Base-by-base conservation (phyloP, 495 filamentous ascomycete genomes). In the Cercophora sp. region DNA sequence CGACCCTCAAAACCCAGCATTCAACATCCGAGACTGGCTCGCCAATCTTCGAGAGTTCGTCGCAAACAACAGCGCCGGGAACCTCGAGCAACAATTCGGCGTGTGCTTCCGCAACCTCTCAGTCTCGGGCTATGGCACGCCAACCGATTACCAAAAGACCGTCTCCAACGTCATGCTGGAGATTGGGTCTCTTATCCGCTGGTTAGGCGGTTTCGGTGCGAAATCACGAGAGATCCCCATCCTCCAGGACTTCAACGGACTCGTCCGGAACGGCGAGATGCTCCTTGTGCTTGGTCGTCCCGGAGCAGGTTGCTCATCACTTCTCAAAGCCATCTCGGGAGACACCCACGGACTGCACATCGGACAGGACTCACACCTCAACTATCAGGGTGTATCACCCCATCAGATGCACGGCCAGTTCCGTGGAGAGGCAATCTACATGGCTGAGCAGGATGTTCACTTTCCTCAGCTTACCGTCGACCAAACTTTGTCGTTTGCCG, bases 251-350 rank as follows among this genome's bases (percentile, higher is more conserved):
- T 88, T 90, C 60, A 82, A 76, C 22, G 88, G 88, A 16, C 71
- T 84, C 11, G 79, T 91, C 8, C 75, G 79, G 1, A 82, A 86
- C 62, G 87, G 88, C 41, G 70, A 74, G 57, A 89, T 91, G 82
- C 85, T 92, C 76, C 74, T 92, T 5, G 87, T 94, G 3, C 73
- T 92, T 0, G 89, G 88, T 1, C 72, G 85, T 11, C 89, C 88
- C 1, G 89, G 89, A 8, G 78, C 82, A 11, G 89, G 89, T 8
- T 92, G 88, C 62, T 82, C 79, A 5, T 89, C 89, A 2, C 86
- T 91, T 48, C 76, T 94, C 41, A 89, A 88, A 61, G 79, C 81
- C 0, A 79, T 89, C 51, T 75, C 85, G 26, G 90, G 90, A 50
- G 77, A 89, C 48, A 78, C 82, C 18, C 73, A 65, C n/a, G 71